phyloP scores from a whole-genome alignment of 1,284 basidiomycete species.

The Cutaneotrichosporon sp. region DNA sequence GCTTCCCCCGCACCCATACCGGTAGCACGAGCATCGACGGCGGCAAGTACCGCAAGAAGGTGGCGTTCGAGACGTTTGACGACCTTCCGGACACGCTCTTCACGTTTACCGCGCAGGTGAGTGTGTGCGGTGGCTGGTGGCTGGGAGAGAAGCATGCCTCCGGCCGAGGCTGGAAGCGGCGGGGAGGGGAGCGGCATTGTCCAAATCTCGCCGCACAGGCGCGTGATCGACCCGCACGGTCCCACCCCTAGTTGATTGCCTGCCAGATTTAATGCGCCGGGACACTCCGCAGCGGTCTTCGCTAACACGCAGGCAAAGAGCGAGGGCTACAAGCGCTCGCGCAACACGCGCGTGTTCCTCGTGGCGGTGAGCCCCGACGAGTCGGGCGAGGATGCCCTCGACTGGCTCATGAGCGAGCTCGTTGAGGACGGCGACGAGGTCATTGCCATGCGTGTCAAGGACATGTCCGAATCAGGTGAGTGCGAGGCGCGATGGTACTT shows the following conservation, averaged over 20 bases:
- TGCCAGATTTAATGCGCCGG: not conserved
- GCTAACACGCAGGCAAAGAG: slow-evolving; percentile 69
- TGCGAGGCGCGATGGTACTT: slow-evolving; percentile 17
- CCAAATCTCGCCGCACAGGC: not conserved
- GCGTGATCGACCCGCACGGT: slow-evolving; percentile 2
- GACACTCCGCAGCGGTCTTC: not conserved
- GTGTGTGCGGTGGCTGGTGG: not conserved
- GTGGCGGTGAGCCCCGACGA: slow-evolving; percentile 89
- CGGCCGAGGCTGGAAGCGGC: not conserved
- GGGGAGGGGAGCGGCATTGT: not conserved
- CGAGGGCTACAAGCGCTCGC: slow-evolving; percentile 74
- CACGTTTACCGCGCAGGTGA: slow-evolving; percentile 56
- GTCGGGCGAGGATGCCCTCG: slow-evolving; percentile 77
- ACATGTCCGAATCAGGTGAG: slow-evolving; percentile 73
- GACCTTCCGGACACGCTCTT: slow-evolving; percentile 57
- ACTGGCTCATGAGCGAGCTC: slow-evolving; percentile 83
- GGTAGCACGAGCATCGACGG: slow-evolving; percentile 25
- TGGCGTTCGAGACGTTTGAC: slow-evolving; percentile 79
- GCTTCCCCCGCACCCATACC: slow-evolving; percentile 23
- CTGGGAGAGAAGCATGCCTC: not conserved
- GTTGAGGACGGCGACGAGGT: slow-evolving; percentile 94
- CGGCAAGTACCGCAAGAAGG: slow-evolving; percentile 74
- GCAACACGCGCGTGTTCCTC: slow-evolving; percentile 84
- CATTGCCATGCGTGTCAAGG: slow-evolving; percentile 86
- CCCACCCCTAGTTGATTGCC: not conserved